phyloP scores from a whole-genome alignment of 192 early-diverging fungal species.

The Coemansia sp. region DNA sequence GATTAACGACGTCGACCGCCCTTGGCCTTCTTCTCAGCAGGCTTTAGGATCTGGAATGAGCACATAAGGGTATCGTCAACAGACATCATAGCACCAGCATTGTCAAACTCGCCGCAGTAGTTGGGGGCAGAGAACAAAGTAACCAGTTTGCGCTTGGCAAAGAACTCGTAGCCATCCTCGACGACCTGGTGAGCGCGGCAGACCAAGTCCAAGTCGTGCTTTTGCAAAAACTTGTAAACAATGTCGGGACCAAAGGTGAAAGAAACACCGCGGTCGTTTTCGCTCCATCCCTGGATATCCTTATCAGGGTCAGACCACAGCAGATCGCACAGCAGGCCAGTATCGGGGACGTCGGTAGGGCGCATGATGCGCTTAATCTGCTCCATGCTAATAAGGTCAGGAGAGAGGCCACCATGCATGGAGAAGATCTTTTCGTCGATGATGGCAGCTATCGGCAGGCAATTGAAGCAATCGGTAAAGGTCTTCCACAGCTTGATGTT shows the following conservation, averaged over 20 bases:
- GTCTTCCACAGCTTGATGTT: slow-evolving; percentile 99
- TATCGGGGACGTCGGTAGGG: slow-evolving; percentile 97
- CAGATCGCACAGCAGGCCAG: slow-evolving; percentile 93
- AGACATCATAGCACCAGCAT: slow-evolving; percentile 88
- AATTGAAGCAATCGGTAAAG: slow-evolving; percentile 94
- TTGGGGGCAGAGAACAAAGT: slow-evolving; percentile 96
- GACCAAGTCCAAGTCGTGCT: slow-evolving; percentile 90
- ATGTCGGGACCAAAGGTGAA: slow-evolving; percentile 90
- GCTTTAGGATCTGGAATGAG: slow-evolving; percentile 83
- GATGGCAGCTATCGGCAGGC: slow-evolving; percentile 87
- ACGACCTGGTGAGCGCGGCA: slow-evolving; percentile 96
- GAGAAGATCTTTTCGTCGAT: slow-evolving; percentile 98
- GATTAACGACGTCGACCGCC: slow-evolving; percentile 46
- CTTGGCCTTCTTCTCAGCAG: slow-evolving; percentile 76
- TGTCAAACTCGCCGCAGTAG: slow-evolving; percentile 97
- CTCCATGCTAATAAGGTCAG: slow-evolving; percentile 96
- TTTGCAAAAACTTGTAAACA: slow-evolving; percentile 80
- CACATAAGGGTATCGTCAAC: slow-evolving; percentile 91
- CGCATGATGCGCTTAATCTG: slow-evolving; percentile 97
- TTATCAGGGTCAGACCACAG: slow-evolving; percentile 99
- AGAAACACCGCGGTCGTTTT: slow-evolving; percentile 95
- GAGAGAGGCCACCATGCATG: slow-evolving; percentile 98
- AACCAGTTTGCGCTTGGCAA: slow-evolving; percentile 84
- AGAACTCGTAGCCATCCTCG: slow-evolving; percentile 98
- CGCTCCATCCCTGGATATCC: slow-evolving; percentile 90